Evolutionary conservation across 208 protist species (phyloP).

Genomic region (Entamoeba moshkovskii): DNA sequence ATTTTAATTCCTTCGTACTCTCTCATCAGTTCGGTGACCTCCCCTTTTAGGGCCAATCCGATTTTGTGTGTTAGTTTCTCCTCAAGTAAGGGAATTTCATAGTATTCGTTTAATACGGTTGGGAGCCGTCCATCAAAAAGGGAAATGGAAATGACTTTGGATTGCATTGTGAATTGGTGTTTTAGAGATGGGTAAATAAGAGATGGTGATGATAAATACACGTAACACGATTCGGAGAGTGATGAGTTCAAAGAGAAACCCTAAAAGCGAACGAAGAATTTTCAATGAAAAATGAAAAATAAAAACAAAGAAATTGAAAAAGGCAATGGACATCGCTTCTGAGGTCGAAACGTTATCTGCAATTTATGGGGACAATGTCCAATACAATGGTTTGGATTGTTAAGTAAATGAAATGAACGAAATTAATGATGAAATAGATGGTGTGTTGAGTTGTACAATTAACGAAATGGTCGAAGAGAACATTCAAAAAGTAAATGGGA

Average conservation of each 20-base stretch:
- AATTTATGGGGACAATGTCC: neutral
- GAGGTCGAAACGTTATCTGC: neutral
- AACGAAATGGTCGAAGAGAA: neutral
- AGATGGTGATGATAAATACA: no score
- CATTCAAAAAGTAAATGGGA: neutral
- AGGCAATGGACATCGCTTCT: neutral
- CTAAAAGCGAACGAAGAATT: no score
- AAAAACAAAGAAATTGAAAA: neutral
- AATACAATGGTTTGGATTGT: no score
- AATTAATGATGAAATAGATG: no score
- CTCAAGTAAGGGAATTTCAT: neutral
- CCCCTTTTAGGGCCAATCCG: neutral
- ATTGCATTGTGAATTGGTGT: neutral
- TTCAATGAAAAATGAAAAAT: neutral
- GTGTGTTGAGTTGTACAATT: neutral
- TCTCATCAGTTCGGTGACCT: neutral
- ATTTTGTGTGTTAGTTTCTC: neutral
- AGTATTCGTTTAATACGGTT: neutral
- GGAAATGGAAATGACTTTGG: neutral
- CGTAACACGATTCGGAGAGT: no score
- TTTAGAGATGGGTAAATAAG: no score
- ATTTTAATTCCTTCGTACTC: neutral
- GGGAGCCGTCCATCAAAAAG: neutral
- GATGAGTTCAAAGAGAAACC: no score
- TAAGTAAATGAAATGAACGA: no score